Percentiles rank a stretch among this genome's conserved stretches.
These are phyloP conservation scores for Dactylellina sp. DNA, from an alignment of 2,329 filamentous ascomycete species.

Conservation along the genomic window DNA sequence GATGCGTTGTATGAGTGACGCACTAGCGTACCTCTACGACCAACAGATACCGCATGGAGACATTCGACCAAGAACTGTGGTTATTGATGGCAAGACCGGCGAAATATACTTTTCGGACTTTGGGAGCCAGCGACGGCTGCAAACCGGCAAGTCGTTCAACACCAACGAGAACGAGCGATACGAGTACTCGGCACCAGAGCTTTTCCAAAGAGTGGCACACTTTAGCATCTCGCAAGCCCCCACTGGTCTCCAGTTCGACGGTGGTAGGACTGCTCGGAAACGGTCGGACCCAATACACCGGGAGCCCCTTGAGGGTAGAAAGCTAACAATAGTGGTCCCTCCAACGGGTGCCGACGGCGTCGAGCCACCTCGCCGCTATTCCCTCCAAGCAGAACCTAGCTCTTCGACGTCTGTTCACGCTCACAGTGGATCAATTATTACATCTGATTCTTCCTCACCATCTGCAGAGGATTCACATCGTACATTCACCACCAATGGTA, in stretches of 20 bases:
- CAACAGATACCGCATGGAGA: slow-evolving; percentile 74
- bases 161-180: slow-evolving; percentile 65
- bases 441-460: slow-evolving; percentile 17
- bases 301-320: slow-evolving; percentile 26
- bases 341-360: slow-evolving; percentile 38
- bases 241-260: slow-evolving; percentile 46
- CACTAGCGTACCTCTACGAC: slow-evolving; percentile 75
- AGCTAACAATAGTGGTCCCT: slow-evolving; percentile 19
- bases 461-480: slow-evolving; percentile 57
- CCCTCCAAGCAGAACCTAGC: slow-evolving; percentile 10
- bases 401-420: not conserved
- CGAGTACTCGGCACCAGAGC: slow-evolving; percentile 79
- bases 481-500: slow-evolving; percentile 58
- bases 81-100: slow-evolving; percentile 73
- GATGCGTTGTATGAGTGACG: slow-evolving; percentile 79
- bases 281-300: slow-evolving; percentile 20
- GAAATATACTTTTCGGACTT: slow-evolving; percentile 76
- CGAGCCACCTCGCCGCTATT: slow-evolving; percentile 38
- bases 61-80: slow-evolving; percentile 77
- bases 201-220: slow-evolving; percentile 64
- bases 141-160: slow-evolving; percentile 28
- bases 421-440: slow-evolving; percentile 6
- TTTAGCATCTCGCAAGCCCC: slow-evolving; percentile 51
- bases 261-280: slow-evolving; percentile 42
- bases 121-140: slow-evolving; percentile 58